Percentiles rank a stretch among this genome's conserved stretches.
Evolutionary conservation across 306 rosid species (phyloP).

Genomic region (Vigna nakashimae): DNA sequence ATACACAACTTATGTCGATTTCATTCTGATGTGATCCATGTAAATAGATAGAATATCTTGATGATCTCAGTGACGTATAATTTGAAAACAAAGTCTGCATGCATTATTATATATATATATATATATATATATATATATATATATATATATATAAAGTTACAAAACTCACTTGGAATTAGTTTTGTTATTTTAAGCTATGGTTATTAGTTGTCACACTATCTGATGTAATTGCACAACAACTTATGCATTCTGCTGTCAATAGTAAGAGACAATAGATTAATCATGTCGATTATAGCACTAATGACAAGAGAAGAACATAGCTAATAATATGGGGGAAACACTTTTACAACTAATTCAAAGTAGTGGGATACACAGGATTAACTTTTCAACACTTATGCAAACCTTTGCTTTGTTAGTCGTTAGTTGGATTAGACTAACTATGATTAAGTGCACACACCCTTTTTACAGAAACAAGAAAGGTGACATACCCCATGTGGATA

Average conservation of each 20-base stretch:
- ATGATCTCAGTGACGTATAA: not conserved
- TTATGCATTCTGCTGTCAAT: conserved; percentile 39
- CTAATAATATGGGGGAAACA: conserved; percentile 44
- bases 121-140: too few relatives aligned
- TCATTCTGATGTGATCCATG: not conserved
- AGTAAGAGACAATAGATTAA: conserved; percentile 39
- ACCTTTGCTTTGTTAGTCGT: conserved; percentile 35
- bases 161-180: not conserved
- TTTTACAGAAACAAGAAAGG: conserved; percentile 58
- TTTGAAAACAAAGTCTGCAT: not conserved
- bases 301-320: conserved; percentile 29
- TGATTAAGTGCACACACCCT: conserved; percentile 48
- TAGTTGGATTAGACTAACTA: conserved; percentile 62
- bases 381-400: conserved; percentile 43
- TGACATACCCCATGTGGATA: conserved; percentile 54
- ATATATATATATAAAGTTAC: not conserved
- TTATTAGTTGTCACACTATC: conserved; percentile 17
- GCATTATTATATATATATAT: too few relatives aligned
- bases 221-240: conserved; percentile 34
- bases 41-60: not conserved
- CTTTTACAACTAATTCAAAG: conserved; percentile 44
- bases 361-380: conserved; percentile 47
- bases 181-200: not conserved
- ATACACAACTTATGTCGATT: not conserved
- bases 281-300: conserved; percentile 33